Percentiles rank a stretch among this genome's conserved stretches.
phyloP scores from a whole-genome alignment of 306 rosid genomes.

The Cucurbita moschata region DNA sequence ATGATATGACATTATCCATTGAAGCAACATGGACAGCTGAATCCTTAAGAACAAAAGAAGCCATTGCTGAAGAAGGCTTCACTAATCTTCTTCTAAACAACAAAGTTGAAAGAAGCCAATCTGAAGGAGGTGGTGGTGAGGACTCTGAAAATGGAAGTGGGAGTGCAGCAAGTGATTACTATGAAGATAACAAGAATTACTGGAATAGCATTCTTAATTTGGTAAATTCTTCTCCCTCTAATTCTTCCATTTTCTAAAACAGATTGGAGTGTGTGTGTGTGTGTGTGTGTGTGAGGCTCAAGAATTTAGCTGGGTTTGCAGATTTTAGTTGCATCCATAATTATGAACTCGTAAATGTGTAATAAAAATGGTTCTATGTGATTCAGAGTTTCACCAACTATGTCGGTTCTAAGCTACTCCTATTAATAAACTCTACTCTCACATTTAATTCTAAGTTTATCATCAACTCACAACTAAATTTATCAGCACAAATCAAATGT shows the following conservation, averaged over 20 bases:
- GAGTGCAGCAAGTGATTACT: slow-evolving; percentile 25
- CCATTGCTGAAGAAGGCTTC: slow-evolving; percentile 64
- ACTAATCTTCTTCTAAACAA: slow-evolving; percentile 72
- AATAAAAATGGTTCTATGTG: slow-evolving; percentile 11
- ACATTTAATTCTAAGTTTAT: background rate
- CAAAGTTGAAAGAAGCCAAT: slow-evolving; percentile 45
- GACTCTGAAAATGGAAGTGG: slow-evolving; percentile 34
- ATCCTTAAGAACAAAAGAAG: slow-evolving; percentile 20
- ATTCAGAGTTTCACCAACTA: background rate
- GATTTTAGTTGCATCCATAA: slow-evolving; percentile 23
- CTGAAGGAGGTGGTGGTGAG: slow-evolving; percentile 43
- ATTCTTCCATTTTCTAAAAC: slow-evolving; percentile 56
- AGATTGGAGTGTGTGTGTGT: background rate
- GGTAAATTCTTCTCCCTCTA: slow-evolving; percentile 81
- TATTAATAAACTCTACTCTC: background rate
- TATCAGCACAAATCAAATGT: too few relatives aligned
- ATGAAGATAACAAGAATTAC: slow-evolving; percentile 78
- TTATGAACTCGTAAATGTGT: slow-evolving; percentile 5
- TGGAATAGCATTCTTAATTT: slow-evolving; percentile 90
- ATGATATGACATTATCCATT: slow-evolving; percentile 42
- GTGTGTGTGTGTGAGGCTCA: background rate
- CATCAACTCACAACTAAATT: too few relatives aligned
- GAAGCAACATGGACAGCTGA: slow-evolving; percentile 44
- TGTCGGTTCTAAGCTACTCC: background rate
- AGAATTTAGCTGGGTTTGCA: background rate